phyloP scores from a whole-genome alignment of 2,329 filamentous ascomycete genomes.

The Thielaviopsis musarum region DNA sequence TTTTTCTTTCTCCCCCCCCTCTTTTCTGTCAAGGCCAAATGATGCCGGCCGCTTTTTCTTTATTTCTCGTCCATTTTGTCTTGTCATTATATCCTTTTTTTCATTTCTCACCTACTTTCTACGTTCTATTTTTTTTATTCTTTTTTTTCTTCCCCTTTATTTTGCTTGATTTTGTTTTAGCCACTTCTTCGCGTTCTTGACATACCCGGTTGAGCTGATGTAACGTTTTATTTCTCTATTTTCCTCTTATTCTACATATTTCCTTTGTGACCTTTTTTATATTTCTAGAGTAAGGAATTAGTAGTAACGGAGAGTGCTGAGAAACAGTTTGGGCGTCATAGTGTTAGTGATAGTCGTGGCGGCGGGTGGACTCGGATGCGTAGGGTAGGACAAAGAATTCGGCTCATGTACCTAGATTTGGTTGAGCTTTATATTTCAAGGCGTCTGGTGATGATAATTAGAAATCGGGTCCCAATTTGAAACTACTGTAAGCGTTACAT shows the following conservation, averaged over 20 bases:
- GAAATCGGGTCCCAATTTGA: background rate
- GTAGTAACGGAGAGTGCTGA: background rate
- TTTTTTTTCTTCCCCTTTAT: background rate
- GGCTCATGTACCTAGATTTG: background rate
- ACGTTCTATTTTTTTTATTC: background rate
- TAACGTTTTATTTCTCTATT: background rate
- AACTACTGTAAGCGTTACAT: no score
- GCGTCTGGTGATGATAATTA: no score
- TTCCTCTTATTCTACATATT: background rate
- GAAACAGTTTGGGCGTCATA: background rate
- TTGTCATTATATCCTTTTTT: background rate
- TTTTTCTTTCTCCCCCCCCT: conserved; percentile 1
- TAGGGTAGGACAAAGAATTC: background rate
- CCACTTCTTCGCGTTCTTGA: background rate
- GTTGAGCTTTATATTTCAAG: background rate
- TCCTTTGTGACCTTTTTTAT: background rate
- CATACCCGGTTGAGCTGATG: background rate
- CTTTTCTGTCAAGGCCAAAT: background rate
- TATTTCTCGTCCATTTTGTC: background rate
- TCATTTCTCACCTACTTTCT: background rate
- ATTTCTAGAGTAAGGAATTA: background rate
- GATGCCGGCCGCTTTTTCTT: background rate
- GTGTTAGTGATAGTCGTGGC: background rate
- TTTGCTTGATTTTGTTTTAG: background rate
- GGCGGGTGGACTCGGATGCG: background rate